Percentiles rank a stretch among this genome's conserved stretches.
Evolutionary conservation across 768 basidiomycete species (phyloP).

Genomic region (Lactarius trivialis): DNA sequence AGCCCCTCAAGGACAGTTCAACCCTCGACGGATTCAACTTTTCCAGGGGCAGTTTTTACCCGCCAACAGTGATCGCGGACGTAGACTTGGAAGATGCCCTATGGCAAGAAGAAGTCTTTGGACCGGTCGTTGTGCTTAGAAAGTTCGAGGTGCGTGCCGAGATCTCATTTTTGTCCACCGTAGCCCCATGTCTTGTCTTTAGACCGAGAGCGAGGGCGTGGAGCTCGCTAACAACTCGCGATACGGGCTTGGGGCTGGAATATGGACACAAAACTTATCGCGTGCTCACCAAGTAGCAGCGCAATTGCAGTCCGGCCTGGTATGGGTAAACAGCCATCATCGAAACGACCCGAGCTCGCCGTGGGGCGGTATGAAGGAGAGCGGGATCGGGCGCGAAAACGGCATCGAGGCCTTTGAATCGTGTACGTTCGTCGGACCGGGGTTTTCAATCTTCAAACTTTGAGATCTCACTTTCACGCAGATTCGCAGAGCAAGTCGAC

Average conservation of each 20-base stretch:
- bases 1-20: conserved; percentile 55
- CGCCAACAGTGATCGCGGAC: conserved; percentile 68
- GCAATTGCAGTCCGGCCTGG: conserved; percentile 65
- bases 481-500: conserved; percentile 83
- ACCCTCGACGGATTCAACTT: conserved; percentile 67
- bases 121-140: conserved; percentile 72
- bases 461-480: conserved; percentile 27
- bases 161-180: background rate
- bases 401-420: conserved; percentile 75
- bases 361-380: conserved; percentile 90
- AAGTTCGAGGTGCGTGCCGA: conserved; percentile 38
- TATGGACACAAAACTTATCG: conserved; percentile 74
- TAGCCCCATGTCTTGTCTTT: conserved; percentile 1
- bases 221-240: conserved; percentile 65
- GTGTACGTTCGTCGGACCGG: conserved; percentile 42
- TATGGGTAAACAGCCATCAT: conserved; percentile 88
- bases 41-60: conserved; percentile 65
- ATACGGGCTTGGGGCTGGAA: conserved; percentile 74
- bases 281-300: conserved; percentile 69
- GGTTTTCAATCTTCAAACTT: background rate
- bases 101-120: conserved; percentile 83
- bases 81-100: conserved; percentile 52
- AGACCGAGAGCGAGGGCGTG: conserved; percentile 61
- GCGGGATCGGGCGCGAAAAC: conserved; percentile 83
- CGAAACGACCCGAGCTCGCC: conserved; percentile 86